Conservation (phyloP, 345 rosid genomes). For the Eucalyptus decipiens region DNA sequence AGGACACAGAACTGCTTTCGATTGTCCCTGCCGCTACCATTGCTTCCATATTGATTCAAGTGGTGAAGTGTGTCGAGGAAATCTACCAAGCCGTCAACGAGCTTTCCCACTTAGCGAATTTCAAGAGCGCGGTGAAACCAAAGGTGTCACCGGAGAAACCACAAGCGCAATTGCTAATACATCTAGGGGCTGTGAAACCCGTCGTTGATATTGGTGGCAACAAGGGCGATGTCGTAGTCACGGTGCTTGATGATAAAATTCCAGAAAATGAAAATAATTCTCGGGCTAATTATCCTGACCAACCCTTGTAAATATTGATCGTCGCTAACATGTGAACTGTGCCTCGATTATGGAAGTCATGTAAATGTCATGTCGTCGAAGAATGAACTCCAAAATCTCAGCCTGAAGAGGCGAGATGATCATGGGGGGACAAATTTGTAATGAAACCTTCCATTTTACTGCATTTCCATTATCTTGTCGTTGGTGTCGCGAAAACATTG, state of each 20-base stretch:
- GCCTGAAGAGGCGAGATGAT: background rate
- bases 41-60: conserved; percentile 42
- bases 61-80: conserved; percentile 31
- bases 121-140: conserved; percentile 20
- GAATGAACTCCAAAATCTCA: background rate
- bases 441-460: background rate
- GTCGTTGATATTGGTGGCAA: conserved; percentile 11
- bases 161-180: conserved; percentile 21
- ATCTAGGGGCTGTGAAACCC: conserved; percentile 45
- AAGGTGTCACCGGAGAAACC: conserved; percentile 25
- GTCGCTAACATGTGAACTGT: background rate
- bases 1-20: conserved; percentile 18
- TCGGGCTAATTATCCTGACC: background rate
- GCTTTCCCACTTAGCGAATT: conserved; percentile 40
- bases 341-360: background rate
- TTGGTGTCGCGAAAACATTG: background rate
- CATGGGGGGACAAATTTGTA: background rate
- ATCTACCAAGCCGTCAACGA: conserved; percentile 40
- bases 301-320: background rate
- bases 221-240: conserved; percentile 20
- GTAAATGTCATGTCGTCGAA: background rate
- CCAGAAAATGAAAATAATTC: background rate
- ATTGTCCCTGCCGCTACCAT: conserved; percentile 45
- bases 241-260: conserved; percentile 3
- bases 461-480: background rate